Evolutionary conservation across 1,139 yeast genomes (phyloP).

Genomic region (Arxiozyma heterogenica): DNA sequence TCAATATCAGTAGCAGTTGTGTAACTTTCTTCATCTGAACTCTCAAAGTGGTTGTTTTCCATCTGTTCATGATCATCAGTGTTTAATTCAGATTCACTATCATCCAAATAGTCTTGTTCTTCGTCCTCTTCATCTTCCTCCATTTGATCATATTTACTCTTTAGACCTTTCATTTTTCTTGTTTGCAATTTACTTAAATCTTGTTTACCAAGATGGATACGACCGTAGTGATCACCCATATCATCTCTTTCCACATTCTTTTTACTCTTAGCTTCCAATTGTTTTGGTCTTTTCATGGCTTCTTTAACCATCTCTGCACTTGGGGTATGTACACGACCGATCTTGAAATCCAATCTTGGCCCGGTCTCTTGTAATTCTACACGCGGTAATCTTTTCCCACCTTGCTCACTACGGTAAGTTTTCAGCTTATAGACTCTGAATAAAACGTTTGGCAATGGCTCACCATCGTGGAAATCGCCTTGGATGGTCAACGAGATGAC

Average conservation of each 20-base stretch:
- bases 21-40: conserved; percentile 46
- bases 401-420: conserved; percentile 71
- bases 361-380: conserved; percentile 94
- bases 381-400: conserved; percentile 62
- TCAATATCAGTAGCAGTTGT: conserved; percentile 45
- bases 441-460: conserved; percentile 66
- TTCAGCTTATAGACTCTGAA: conserved; percentile 87
- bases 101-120: conserved; percentile 34
- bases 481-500: conserved; percentile 77
- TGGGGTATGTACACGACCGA: conserved; percentile 82
- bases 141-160: conserved; percentile 70
- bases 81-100: conserved; percentile 42
- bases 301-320: conserved; percentile 86
- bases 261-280: conserved; percentile 70
- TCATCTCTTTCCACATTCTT: conserved; percentile 82
- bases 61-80: conserved; percentile 35
- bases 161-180: conserved; percentile 97
- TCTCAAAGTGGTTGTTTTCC: conserved; percentile 39
- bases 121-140: conserved; percentile 36
- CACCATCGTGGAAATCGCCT: conserved; percentile 65
- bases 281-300: conserved; percentile 74
- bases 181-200: conserved; percentile 86
- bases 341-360: conserved; percentile 85
- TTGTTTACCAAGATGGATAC: conserved; percentile 92
- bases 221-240: conserved; percentile 96